Evolutionary conservation across 805 yeast genomes (phyloP).

Genomic region (Wickerhamiella parazyma): DNA sequence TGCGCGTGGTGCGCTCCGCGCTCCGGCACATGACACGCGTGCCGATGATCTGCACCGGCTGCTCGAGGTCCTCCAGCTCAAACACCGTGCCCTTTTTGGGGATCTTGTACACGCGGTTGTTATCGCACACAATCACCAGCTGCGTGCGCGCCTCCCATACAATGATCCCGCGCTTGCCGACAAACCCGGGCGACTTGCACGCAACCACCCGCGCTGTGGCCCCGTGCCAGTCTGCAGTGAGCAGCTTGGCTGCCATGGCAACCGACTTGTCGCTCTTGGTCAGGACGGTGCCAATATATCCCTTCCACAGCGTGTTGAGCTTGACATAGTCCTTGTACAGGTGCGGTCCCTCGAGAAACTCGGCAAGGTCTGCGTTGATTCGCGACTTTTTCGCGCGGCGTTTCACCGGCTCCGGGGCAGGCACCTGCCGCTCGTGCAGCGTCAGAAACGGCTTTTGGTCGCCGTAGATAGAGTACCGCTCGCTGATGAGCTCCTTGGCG

Average conservation of each 20-base stretch:
- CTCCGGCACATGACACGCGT: constrained; percentile 63
- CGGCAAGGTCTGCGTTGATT: constrained; percentile 27
- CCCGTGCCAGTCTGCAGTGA: constrained; percentile 75
- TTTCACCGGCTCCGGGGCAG: constrained; percentile 20
- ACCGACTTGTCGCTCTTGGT: constrained; percentile 15
- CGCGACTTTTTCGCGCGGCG: constrained; percentile 20
- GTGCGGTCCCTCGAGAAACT: constrained; percentile 17
- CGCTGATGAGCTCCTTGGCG: constrained; percentile 26
- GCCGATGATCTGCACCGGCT: constrained; percentile 54
- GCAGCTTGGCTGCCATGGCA: constrained; percentile 29
- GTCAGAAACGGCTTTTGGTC: constrained; percentile 26
- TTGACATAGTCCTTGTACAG: constrained; percentile 38
- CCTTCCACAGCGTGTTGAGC: constrained; percentile 59
- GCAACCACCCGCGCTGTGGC: constrained; percentile 46
- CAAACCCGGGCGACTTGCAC: constrained; percentile 40
- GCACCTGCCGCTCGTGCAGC: constrained; percentile 15
- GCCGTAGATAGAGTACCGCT: constrained; percentile 27
- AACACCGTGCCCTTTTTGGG: constrained; percentile 59
- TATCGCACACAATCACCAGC: constrained; percentile 46
- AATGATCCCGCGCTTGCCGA: constrained; percentile 62
- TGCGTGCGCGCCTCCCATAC: constrained; percentile 71
- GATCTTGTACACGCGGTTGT: constrained; percentile 33
- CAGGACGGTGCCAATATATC: constrained; percentile 47
- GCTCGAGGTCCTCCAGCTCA: constrained; percentile 29
- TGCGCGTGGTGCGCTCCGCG: constrained; percentile 68